A percentile compares a stretch with the other conserved stretches of the same genome.
Evolutionary conservation across 306 rosid genomes (phyloP).

Genomic region (Elaeagnus macrophylla): DNA sequence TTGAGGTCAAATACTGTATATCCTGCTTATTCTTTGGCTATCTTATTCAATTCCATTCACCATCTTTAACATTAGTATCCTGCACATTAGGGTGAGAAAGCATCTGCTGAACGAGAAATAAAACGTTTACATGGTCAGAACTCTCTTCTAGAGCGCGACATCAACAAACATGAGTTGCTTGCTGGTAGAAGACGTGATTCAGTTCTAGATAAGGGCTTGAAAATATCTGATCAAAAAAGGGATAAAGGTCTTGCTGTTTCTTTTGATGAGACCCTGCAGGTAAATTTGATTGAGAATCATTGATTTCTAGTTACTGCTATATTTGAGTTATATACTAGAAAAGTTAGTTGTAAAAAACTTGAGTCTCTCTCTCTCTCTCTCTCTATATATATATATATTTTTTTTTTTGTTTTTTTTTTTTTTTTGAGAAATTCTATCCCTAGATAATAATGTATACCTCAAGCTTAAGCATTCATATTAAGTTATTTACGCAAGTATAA

Average conservation of each 20-base stretch:
- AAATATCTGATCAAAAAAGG: slow-evolving; percentile 49
- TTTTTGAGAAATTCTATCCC: too few species aligned
- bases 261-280: slow-evolving; percentile 58
- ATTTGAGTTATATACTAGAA: too few species aligned
- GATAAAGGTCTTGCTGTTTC: slow-evolving; percentile 38
- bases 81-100: slow-evolving; percentile 61
- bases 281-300: slow-evolving; percentile 20
- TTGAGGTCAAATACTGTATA: slow-evolving; percentile 52
- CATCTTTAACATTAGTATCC: slow-evolving; percentile 17
- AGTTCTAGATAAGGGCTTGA: slow-evolving; percentile 47
- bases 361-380: too few species aligned
- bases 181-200: slow-evolving; percentile 76
- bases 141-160: slow-evolving; percentile 79
- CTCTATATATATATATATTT: too few species aligned
- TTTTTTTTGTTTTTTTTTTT: too few species aligned
- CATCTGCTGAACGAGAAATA: slow-evolving; percentile 65
- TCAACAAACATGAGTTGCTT: slow-evolving; percentile 57
- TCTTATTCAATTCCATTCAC: slow-evolving; percentile 12
- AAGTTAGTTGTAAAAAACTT: too few species aligned
- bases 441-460: too few species aligned
- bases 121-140: slow-evolving; percentile 66
- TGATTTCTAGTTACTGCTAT: slow-evolving; percentile 7
- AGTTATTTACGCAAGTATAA: not conserved
- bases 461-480: not conserved
- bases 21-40: slow-evolving; percentile 19